Percentiles rank a stretch among this genome's conserved stretches.
These are phyloP conservation scores for Lavandula angustifolia DNA, from an alignment of 257 asterid species.

Conservation along the genomic window DNA sequence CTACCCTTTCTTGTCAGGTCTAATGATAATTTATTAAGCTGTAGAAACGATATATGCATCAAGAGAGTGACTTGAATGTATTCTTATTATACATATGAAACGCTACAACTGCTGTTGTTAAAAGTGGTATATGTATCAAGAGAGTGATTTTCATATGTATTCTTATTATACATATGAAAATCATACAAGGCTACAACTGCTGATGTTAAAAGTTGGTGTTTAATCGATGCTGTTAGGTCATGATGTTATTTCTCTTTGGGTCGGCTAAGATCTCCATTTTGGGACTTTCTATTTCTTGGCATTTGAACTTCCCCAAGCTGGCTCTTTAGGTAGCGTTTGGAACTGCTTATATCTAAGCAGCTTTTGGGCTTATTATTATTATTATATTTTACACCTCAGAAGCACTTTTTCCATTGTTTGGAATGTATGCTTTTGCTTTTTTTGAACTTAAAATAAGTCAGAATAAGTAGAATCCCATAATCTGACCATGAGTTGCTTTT, in stretches of 20 bases:
- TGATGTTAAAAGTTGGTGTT: background rate
- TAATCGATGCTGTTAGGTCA: background rate
- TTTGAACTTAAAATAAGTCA: too few species aligned
- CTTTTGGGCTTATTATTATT: too few species aligned
- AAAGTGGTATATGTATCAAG: background rate
- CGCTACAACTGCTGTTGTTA: background rate
- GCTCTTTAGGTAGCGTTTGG: background rate
- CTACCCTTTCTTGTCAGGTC: background rate
- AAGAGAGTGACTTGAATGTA: background rate
- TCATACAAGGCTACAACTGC: too few species aligned
- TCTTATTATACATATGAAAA: background rate
- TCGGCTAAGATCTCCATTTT: background rate
- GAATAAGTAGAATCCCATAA: too few species aligned
- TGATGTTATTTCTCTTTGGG: too few species aligned
- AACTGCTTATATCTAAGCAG: too few species aligned
- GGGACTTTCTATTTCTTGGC: background rate
- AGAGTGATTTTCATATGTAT: background rate
- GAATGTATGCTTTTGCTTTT: too few species aligned
- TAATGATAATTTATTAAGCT: background rate
- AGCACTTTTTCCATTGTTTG: too few species aligned
- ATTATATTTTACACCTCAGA: too few species aligned
- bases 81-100: background rate
- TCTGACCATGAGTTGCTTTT: too few species aligned
- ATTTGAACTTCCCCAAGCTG: background rate
- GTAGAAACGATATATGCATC: background rate